Conservation (phyloP, 352 stramenopile genomes). For the Aphanomyces astaci region DNA sequence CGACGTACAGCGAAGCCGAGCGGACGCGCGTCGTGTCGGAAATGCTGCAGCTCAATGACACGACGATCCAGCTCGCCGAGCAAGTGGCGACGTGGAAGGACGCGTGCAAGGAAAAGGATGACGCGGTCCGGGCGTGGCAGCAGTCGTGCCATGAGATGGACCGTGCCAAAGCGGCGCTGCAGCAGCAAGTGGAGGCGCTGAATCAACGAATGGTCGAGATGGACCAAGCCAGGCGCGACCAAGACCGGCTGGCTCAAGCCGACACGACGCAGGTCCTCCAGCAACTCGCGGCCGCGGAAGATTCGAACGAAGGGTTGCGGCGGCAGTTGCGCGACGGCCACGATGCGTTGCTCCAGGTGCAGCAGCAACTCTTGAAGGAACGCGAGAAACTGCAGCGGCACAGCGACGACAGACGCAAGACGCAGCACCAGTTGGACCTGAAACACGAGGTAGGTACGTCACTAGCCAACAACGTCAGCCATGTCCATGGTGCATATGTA, state of each 20-base stretch:
- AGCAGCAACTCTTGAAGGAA: background rate
- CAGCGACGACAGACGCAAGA: constrained; percentile 22
- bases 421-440: background rate
- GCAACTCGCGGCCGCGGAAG: background rate
- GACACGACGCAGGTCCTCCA: background rate
- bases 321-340: background rate
- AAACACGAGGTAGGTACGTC: background rate
- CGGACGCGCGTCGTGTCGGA: background rate
- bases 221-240: background rate
- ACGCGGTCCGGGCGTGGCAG: constrained; percentile 19
- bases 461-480: no score
- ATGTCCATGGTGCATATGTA: no score
- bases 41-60: constrained; percentile 6
- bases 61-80: constrained; percentile 1
- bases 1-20: background rate
- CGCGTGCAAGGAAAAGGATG: constrained; percentile 15
- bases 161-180: constrained; percentile 24
- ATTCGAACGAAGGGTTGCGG: background rate
- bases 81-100: background rate
- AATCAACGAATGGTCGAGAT: constrained; percentile 22
- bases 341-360: background rate
- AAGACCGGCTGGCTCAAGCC: background rate
- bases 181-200: constrained; percentile 32
- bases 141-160: constrained; percentile 21
- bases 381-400: constrained; percentile 25